Percentiles rank a stretch among this genome's conserved stretches.
These are phyloP conservation scores for Thermomucor indicae-seudaticae DNA, from an alignment of 371 early-diverging fungal genomes.

Conservation along the genomic window DNA sequence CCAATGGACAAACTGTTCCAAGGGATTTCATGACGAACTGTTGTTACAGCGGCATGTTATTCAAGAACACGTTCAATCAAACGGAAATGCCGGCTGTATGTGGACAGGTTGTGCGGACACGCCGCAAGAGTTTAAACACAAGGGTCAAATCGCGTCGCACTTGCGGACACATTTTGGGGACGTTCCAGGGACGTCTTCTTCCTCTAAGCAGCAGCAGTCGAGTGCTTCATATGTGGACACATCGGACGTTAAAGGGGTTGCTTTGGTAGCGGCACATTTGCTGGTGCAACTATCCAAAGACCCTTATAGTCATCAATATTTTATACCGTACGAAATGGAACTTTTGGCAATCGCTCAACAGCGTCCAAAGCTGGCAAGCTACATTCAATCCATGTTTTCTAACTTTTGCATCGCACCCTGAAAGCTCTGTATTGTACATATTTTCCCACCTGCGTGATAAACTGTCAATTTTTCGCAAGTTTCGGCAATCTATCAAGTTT, in stretches of 20 bases:
- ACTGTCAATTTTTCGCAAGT: too few relatives aligned
- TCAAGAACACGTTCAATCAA: constrained; percentile 29
- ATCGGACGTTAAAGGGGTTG: constrained; percentile 60
- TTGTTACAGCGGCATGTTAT: constrained; percentile 47
- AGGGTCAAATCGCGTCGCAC: constrained; percentile 35
- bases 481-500: too few relatives aligned
- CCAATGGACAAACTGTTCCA: constrained; percentile 49
- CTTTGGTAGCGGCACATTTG: constrained; percentile 63
- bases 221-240: constrained; percentile 8
- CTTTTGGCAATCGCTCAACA: constrained; percentile 29
- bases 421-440: not conserved
- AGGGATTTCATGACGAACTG: constrained; percentile 38
- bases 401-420: constrained; percentile 2
- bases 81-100: constrained; percentile 7
- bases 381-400: constrained; percentile 16
- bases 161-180: constrained; percentile 32
- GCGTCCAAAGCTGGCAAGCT: constrained; percentile 30
- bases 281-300: constrained; percentile 63
- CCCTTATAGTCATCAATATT: constrained; percentile 47
- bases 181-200: not conserved
- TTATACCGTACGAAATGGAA: constrained; percentile 58
- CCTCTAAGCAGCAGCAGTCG: constrained; percentile 1
- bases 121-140: constrained; percentile 30
- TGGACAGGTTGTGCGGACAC: constrained; percentile 23
- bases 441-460: not conserved